Percentiles rank a stretch among this genome's conserved stretches.
Conservation (phyloP, 2,329 filamentous ascomycete species). For the Epichloe baconii region DNA sequence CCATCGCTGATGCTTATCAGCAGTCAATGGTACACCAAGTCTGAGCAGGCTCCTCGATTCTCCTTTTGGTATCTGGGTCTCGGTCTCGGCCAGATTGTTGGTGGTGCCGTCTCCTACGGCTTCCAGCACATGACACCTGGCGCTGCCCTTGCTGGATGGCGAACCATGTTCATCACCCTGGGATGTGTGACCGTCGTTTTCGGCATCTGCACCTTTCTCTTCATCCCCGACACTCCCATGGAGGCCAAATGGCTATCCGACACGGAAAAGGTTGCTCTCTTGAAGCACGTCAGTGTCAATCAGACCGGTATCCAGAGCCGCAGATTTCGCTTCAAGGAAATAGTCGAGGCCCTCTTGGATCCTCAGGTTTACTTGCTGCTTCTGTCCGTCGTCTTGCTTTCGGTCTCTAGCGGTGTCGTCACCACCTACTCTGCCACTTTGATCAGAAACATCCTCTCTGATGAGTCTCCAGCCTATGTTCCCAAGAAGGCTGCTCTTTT, state of each 20-base stretch:
- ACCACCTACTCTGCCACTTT: constrained; percentile 42
- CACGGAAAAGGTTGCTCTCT: constrained; percentile 33
- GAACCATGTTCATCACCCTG: constrained; percentile 58
- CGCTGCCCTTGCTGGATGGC: constrained; percentile 48
- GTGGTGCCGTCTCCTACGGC: constrained; percentile 48
- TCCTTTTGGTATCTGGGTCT: constrained; percentile 49
- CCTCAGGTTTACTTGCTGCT: constrained; percentile 38
- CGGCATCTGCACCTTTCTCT: constrained; percentile 18
- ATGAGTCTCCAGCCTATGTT: constrained; percentile 4
- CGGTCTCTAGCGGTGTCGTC: constrained; percentile 39
- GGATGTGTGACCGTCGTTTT: constrained; percentile 32
- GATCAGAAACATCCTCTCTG: constrained; percentile 34
- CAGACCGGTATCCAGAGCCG: constrained; percentile 43
- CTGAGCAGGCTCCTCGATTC: constrained; percentile 45
- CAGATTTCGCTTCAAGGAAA: constrained; percentile 38
- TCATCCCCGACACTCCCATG: constrained; percentile 31
- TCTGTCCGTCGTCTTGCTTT: constrained; percentile 34
- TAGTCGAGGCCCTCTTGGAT: constrained; percentile 37
- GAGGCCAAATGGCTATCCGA: constrained; percentile 32
- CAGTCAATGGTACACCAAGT: constrained; percentile 49
- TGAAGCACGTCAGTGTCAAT: constrained; percentile 42
- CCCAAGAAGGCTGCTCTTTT: constrained; percentile 34
- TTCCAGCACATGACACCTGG: constrained; percentile 42
- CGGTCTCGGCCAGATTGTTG: constrained; percentile 48
- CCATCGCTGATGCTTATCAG: constrained; percentile 49